Evolutionary conservation across 1,284 basidiomycete species (phyloP), one percentile per base, ranked within the genome.

Genomic region (Veloporphyrellus conicus): DNA sequence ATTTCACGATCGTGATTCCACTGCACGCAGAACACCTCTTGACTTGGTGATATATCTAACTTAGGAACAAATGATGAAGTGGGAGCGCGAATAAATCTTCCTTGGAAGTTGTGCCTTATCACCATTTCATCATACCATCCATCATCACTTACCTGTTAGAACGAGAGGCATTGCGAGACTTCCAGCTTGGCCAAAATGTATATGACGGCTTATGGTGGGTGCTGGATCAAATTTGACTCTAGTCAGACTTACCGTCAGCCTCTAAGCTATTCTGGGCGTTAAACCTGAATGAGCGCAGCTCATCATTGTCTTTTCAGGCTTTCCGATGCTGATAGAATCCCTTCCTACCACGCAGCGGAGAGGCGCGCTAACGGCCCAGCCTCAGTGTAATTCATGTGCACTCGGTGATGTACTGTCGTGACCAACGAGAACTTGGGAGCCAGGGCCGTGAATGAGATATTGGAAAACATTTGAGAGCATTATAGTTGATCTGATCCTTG

Each of bases 401-500:
- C 78, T 82, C 0, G 93, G 93, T 72, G 82, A 97, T 6, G 91
- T 94, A 54, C 86, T 86, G 64, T 98, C 95, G 55, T 88, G 85
- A 67, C 99, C 99, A 2, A 85, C 84, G 53, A 99, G 80, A 68
- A 99, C 98, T 45, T 80, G 78, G 63, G 90, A 93, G 16, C 74
- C 83, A 15, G 83, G 77, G 68, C 93, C 88, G 15, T 79, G 77
- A 35, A 79, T 80, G 41, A 99, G 77, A 68, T 97, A 95, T 61
- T 90, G 87, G 72, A 89, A 94, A 4, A 93, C 94, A 68, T 95
- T 96, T 22, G 87, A 88, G 40, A 94, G 75, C 70, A 97, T 98
- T 90, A 72, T 98, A 99, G 69, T 90, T 95, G 68, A 91, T 74
- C n/a, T n/a, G n/a, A n/a, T n/a, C n/a, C 54, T 72, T 68, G 5